Evolutionary conservation across 495 filamentous ascomycete species (phyloP).

Genomic region (Neurospora sp.): DNA sequence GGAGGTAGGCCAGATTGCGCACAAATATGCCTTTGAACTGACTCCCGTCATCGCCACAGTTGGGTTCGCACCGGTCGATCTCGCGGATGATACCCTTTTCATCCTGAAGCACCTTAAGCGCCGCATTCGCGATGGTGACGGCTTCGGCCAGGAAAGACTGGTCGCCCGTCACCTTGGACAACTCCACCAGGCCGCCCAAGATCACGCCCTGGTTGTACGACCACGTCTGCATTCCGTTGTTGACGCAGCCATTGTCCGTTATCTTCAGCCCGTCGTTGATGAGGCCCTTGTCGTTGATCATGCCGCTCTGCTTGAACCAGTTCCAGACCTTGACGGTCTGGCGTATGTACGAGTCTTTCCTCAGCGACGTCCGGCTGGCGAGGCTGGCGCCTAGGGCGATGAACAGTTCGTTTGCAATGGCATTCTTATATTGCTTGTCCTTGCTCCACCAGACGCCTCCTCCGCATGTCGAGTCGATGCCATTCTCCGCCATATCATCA

Average conservation of each 20-base stretch:
- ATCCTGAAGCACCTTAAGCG: slow-evolving; percentile 45
- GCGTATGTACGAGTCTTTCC: slow-evolving; percentile 42
- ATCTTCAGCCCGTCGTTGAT: slow-evolving; percentile 60
- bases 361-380: slow-evolving; percentile 48
- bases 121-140: slow-evolving; percentile 53
- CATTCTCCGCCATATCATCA: slow-evolving; percentile 44
- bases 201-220: slow-evolving; percentile 78
- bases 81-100: slow-evolving; percentile 56
- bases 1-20: slow-evolving; percentile 53
- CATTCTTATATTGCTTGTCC: slow-evolving; percentile 48
- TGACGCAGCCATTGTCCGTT: slow-evolving; percentile 43
- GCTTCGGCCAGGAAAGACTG: slow-evolving; percentile 44
- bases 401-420: slow-evolving; percentile 71
- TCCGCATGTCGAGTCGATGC: slow-evolving; percentile 44
- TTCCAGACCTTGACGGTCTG: slow-evolving; percentile 51
- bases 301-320: slow-evolving; percentile 56
- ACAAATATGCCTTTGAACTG: slow-evolving; percentile 80
- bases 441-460: slow-evolving; percentile 67
- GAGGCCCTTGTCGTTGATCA: slow-evolving; percentile 54
- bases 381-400: slow-evolving; percentile 60
- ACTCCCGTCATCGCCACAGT: slow-evolving; percentile 48
- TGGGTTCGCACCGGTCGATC: slow-evolving; percentile 44
- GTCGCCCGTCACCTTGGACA: slow-evolving; percentile 46
- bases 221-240: slow-evolving; percentile 55
- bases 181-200: slow-evolving; percentile 61